These are phyloP conservation scores for Nothophytophthora sp. DNA, from an alignment of 352 stramenopile genomes.

Conservation along the genomic window DNA sequence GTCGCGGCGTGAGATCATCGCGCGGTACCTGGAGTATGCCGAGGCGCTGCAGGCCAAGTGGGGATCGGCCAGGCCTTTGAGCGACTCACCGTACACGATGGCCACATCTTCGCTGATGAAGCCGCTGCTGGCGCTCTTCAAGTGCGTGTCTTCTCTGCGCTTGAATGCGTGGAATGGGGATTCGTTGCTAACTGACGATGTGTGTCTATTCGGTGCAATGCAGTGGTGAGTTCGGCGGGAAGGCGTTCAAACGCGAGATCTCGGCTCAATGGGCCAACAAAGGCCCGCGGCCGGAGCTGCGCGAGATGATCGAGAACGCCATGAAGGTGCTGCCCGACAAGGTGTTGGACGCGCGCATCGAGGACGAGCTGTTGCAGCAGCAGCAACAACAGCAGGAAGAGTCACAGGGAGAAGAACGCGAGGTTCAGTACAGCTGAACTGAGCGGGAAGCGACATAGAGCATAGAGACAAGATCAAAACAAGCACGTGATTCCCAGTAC, in stretches of 20 bases:
- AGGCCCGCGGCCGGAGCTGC: slow-evolving; percentile 58
- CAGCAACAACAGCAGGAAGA: no score
- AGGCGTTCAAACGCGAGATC: slow-evolving; percentile 83
- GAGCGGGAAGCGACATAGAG: slow-evolving; percentile 6
- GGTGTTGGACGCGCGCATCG: slow-evolving; percentile 66
- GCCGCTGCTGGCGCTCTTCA: slow-evolving; percentile 76
- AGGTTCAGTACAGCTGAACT: slow-evolving; percentile 17
- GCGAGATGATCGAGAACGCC: slow-evolving; percentile 73
- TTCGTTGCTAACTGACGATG: not conserved
- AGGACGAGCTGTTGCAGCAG: slow-evolving; percentile 57
- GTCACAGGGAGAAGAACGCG: not conserved
- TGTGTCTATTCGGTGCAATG: slow-evolving; percentile 3
- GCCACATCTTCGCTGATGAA: slow-evolving; percentile 81
- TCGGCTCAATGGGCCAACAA: slow-evolving; percentile 69
- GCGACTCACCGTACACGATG: slow-evolving; percentile 68
- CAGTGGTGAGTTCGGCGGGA: slow-evolving; percentile 76
- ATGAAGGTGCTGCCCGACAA: slow-evolving; percentile 69
- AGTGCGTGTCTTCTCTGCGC: slow-evolving; percentile 48
- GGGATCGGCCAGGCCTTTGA: slow-evolving; percentile 47
- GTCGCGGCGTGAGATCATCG: slow-evolving; percentile 84
- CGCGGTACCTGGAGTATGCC: slow-evolving; percentile 86
- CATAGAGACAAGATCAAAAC: slow-evolving; percentile 21
- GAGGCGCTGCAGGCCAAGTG: slow-evolving; percentile 77
- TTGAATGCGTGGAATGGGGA: not conserved
- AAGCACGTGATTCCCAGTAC: no score